phyloP scores from a whole-genome alignment of 768 basidiomycete genomes.

The Russula ochroleuca region DNA sequence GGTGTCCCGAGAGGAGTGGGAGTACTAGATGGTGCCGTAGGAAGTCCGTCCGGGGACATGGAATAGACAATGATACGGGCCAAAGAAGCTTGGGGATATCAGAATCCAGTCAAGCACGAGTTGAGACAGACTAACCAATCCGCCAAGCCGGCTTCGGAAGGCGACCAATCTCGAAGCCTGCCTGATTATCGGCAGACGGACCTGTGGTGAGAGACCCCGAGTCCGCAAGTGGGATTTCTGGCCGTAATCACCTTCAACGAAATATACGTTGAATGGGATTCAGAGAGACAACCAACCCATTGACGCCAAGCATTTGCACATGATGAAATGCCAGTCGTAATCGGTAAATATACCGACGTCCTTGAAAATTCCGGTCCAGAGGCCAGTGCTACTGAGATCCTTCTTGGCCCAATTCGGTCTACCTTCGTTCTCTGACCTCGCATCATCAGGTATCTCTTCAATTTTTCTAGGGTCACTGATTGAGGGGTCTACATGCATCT shows the following conservation, averaged over 20 bases:
- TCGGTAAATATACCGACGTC: constrained; percentile 80
- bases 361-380: constrained; percentile 51
- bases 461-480: constrained; percentile 70
- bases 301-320: constrained; percentile 82
- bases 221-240: constrained; percentile 71
- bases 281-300: constrained; percentile 53
- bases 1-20: constrained; percentile 77
- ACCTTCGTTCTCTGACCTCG: constrained; percentile 55
- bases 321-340: constrained; percentile 77
- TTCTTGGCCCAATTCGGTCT: constrained; percentile 52
- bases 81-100: constrained; percentile 53
- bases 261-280: constrained; percentile 1
- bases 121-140: constrained; percentile 48
- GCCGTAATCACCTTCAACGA: constrained; percentile 12
- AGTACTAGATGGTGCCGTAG: constrained; percentile 54
- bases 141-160: constrained; percentile 71
- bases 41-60: constrained; percentile 64
- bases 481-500: constrained; percentile 75
- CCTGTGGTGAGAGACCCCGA: constrained; percentile 72
- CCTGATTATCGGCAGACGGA: constrained; percentile 67
- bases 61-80: constrained; percentile 87
- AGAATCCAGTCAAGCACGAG: constrained; percentile 19
- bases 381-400: constrained; percentile 37
- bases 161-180: constrained; percentile 67
- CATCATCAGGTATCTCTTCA: constrained; percentile 65